These are phyloP conservation scores for Pythium plurisporium DNA, from an alignment of 352 stramenopile genomes.

Conservation along the genomic window DNA sequence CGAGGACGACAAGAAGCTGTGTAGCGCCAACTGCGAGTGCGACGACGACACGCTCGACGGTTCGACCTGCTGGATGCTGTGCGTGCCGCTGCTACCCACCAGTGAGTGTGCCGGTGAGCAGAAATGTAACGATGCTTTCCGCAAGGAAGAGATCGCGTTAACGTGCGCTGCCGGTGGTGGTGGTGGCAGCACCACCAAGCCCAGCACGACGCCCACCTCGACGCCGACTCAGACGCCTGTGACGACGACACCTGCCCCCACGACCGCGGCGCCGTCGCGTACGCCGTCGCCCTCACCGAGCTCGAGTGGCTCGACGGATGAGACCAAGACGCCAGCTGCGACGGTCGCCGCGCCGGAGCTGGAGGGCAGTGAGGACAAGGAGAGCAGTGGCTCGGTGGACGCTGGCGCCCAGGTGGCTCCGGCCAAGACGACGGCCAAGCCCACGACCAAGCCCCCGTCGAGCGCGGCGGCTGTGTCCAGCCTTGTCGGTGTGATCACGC, in stretches of 20 bases:
- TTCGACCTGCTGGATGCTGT: slow-evolving; percentile 26
- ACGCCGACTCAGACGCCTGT: neutral
- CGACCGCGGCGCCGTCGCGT: slow-evolving; percentile 1
- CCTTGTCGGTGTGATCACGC: neutral
- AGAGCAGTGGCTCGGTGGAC: neutral
- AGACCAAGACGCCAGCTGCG: neutral
- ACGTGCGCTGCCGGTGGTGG: slow-evolving; percentile 14
- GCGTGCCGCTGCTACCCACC: slow-evolving; percentile 17
- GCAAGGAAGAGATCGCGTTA: slow-evolving; percentile 19
- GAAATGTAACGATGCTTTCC: slow-evolving; percentile 24
- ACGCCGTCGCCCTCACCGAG: neutral
- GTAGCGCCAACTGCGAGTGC: slow-evolving; percentile 19
- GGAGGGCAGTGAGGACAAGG: neutral
- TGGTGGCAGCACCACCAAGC: too few species aligned
- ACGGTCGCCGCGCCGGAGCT: neutral
- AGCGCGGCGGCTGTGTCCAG: neutral
- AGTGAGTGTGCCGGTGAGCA: slow-evolving; percentile 21
- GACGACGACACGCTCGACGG: slow-evolving; percentile 7
- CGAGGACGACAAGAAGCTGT: slow-evolving; percentile 11
- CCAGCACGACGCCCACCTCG: neutral
- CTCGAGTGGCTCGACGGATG: neutral
- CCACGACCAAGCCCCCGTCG: slow-evolving; percentile 1
- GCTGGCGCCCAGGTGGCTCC: neutral
- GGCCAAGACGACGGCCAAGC: slow-evolving; percentile 1
- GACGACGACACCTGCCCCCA: slow-evolving; percentile 3